Evolutionary conservation across 2,329 filamentous ascomycete species (phyloP), one percentile per base, ranked within the genome.

Genomic region (Epichloe bromicola): DNA sequence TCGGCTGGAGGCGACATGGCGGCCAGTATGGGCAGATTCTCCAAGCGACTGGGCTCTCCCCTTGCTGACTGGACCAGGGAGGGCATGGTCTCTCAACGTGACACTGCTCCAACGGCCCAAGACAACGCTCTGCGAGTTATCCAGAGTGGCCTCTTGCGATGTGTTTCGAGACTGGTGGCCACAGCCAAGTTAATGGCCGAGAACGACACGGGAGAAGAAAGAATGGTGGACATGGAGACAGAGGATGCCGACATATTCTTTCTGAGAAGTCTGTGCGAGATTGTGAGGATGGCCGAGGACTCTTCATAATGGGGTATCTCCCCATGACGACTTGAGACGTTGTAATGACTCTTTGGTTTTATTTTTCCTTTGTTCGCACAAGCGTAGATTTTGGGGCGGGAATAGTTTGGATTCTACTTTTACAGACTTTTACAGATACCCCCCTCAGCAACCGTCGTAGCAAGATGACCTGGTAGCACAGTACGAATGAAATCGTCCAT

Each of bases 141-240:
- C 1, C 74, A 75, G 34, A 61, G 67, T 1, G 76, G 74, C 0
- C 64, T 82, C 17, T 64, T 71, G 42, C 67, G 65, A 42, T 80
- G 77, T 59, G 73, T 80, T 51, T 67, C 67, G 2, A 63, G 73
- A 15, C 64, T 81, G 2, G 70, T 80, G 0, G 65, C 70, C 3
- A 78, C 76, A 4, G 68, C 79, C 12, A 65, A 59, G 52, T 59
- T 67, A 49, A 65, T 67, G 58, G 57, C 64, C 1, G 64, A 64
- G 36, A 60, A 58, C 11, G 63, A 59, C 3, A 47, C 52, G 5
- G 56, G 51, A 0, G 63, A 66, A 30, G 64, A 67, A 17, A 56
- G 57, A 17, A 51, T 64, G 45, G 52, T 65, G 41, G 62, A 66
- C 14, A 51, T 58, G 47, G 65, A 65, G 5, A 55, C 57, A 2